Conservation (phyloP, 2,329 filamentous ascomycete species). For the Sarocladium brachiariae region DNA sequence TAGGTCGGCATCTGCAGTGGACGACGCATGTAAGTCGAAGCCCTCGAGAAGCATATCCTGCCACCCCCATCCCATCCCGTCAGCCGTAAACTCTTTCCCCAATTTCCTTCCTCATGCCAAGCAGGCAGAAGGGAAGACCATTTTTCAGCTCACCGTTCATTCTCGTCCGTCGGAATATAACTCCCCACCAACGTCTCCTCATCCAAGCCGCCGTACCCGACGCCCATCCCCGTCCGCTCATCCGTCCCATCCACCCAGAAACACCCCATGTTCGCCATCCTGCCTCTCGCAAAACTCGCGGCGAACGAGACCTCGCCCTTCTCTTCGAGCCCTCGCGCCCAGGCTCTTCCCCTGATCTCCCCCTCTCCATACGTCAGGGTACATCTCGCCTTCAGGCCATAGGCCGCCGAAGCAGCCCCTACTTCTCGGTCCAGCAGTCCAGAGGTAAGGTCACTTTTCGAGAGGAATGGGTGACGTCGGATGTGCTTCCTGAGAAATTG, state of each 20-base stretch:
- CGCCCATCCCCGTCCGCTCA: constrained; percentile 31
- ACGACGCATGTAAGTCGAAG: constrained; percentile 7
- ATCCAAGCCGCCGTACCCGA: constrained; percentile 37
- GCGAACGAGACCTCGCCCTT: constrained; percentile 34
- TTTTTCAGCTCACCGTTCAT: constrained; percentile 35
- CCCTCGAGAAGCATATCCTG: constrained; percentile 13
- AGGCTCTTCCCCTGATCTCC: constrained; percentile 26
- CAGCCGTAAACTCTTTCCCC: background rate
- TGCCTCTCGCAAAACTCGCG: constrained; percentile 23
- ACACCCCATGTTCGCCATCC: constrained; percentile 27
- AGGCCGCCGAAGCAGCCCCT: constrained; percentile 5
- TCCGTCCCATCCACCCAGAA: constrained; percentile 34
- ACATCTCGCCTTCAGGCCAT: constrained; percentile 12
- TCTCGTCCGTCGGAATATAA: constrained; percentile 36
- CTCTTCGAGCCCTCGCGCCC: constrained; percentile 30
- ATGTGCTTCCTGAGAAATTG: constrained; percentile 30
- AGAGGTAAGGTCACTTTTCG: constrained; percentile 25
- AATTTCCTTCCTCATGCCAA: background rate
- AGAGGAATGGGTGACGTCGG: constrained; percentile 25
- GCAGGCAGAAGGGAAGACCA: no score
- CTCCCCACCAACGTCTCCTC: constrained; percentile 28
- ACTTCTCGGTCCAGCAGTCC: constrained; percentile 23
- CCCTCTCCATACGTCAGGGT: constrained; percentile 15
- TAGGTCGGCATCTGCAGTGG: background rate
- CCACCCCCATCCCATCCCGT: background rate